Base-by-base conservation (phyloP, 2,329 filamentous ascomycete genomes). In the Chaetomium olivaceum region DNA sequence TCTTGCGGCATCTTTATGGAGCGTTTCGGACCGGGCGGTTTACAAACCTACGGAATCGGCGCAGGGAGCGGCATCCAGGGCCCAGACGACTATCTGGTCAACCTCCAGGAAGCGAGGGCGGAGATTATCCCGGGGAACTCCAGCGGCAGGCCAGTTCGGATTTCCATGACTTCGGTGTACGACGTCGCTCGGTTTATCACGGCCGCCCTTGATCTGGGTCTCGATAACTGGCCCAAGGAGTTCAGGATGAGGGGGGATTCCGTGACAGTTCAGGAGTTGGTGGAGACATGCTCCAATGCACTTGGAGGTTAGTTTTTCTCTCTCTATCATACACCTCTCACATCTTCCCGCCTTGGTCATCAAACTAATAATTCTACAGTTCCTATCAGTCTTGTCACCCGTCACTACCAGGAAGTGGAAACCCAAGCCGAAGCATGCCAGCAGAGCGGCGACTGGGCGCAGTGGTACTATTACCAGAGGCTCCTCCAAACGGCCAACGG, bases 1-100 rank as follows among this genome's bases (percentile, higher is more conserved):
- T 85, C 87, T 0, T 93, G 91, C 71, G 91, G 91, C 23, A 77
- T 92, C 33, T 87, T 93, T 69, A 93, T 92, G 80, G 90, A 93
- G 74, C 81, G 89, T 0, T 92, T 93, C 71, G 86, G 86, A 23
- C 87, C 87, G 0, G 86, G 85, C 3, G 91, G 91, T 0, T 81
- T 93, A 65, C 80, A 81, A 14, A 79, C 81, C 21, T 81, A 86
- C 62, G 79, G 82, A 39, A 87, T 92, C 56, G 89, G 89, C 0
- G 71, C 73, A 31, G 81, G 82, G n/a, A 83, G 81, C 51, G 82
- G 83, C 21, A 78, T 87, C 25, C 77, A 80, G 9, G 79, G 78
- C 16, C 84, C 88, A 68, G 89, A 89, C 5, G 84, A 86, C 70
- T 92, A 89, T 71, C 79, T 93, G 58, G 80, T 91, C 69, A 81